Conservation (phyloP, 2,329 filamentous ascomycete species). For the Thielaviopsis punctulata region DNA sequence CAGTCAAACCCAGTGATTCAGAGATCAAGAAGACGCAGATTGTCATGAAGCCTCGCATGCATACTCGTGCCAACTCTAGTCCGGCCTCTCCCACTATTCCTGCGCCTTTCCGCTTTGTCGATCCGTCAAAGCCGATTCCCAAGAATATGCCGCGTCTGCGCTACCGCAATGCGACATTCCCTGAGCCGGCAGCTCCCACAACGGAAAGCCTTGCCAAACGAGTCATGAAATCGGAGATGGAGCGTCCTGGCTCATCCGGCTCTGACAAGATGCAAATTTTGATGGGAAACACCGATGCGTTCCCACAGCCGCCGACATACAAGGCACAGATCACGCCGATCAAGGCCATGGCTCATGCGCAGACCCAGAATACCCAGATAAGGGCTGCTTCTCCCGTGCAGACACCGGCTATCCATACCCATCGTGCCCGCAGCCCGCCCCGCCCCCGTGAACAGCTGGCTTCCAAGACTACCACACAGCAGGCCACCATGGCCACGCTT, state of each 20-base stretch:
- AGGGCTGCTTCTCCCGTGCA: no score
- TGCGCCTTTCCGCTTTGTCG: slow-evolving; percentile 6
- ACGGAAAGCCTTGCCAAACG: not conserved
- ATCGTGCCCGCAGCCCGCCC: slow-evolving; percentile 1
- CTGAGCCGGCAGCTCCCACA: not conserved
- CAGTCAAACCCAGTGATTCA: not conserved
- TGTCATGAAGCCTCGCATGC: slow-evolving; percentile 12
- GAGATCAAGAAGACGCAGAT: slow-evolving; percentile 3
- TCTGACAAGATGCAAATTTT: slow-evolving; percentile 5
- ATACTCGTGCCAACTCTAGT: slow-evolving; percentile 36
- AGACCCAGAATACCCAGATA: not conserved
- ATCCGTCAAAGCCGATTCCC: slow-evolving; percentile 7
- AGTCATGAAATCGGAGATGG: not conserved
- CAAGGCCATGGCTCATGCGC: not conserved
- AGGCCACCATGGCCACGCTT: not conserved
- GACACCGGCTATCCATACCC: no score
- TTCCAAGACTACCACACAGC: not conserved
- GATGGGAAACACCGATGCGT: slow-evolving; percentile 5
- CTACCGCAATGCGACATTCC: slow-evolving; percentile 1
- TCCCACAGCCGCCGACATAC: slow-evolving; percentile 4
- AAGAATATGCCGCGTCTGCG: slow-evolving; percentile 10
- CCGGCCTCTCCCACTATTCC: slow-evolving; percentile 23
- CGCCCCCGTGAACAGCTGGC: slow-evolving; percentile 4
- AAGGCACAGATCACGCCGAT: not conserved
- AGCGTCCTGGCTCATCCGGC: not conserved